These are phyloP conservation scores for Kwoniella botswanensis DNA, from an alignment of 768 basidiomycete genomes.

Conservation along the genomic window DNA sequence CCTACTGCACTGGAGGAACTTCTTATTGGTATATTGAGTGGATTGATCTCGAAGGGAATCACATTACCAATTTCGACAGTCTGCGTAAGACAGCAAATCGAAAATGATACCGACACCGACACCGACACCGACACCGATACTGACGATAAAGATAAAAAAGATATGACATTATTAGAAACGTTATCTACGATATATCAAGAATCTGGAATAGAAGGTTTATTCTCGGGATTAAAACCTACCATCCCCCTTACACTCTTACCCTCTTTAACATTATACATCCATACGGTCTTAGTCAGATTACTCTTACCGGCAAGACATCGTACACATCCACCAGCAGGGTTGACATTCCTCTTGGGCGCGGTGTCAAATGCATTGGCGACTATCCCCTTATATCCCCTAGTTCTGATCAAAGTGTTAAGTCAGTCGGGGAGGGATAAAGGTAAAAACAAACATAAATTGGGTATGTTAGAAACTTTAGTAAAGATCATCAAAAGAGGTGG, in stretches of 20 bases:
- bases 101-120: conserved; percentile 10
- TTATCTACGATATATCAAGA: conserved; percentile 33
- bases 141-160: conserved; percentile 1
- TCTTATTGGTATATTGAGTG: conserved; percentile 41
- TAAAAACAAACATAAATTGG: conserved; percentile 6
- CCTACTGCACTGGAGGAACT: conserved; percentile 33
- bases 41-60: conserved; percentile 44
- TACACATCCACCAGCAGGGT: conserved; percentile 32
- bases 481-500: conserved; percentile 31
- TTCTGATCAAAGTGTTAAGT: conserved; percentile 40
- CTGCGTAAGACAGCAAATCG: conserved; percentile 44
- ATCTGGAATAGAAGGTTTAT: conserved; percentile 36
- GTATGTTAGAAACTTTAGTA: conserved; percentile 19
- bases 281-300: conserved; percentile 34
- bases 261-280: conserved; percentile 48
- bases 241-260: conserved; percentile 48
- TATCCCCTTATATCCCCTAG: conserved; percentile 48
- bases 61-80: conserved; percentile 47
- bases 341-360: conserved; percentile 44
- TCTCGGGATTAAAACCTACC: conserved; percentile 36
- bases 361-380: conserved; percentile 46
- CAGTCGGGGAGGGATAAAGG: conserved; percentile 29
- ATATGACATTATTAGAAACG: conserved; percentile 19
- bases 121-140: background rate
- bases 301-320: conserved; percentile 32